phyloP scores from a whole-genome alignment of 108 stramenopile species.

The Cyclotella baltica region DNA sequence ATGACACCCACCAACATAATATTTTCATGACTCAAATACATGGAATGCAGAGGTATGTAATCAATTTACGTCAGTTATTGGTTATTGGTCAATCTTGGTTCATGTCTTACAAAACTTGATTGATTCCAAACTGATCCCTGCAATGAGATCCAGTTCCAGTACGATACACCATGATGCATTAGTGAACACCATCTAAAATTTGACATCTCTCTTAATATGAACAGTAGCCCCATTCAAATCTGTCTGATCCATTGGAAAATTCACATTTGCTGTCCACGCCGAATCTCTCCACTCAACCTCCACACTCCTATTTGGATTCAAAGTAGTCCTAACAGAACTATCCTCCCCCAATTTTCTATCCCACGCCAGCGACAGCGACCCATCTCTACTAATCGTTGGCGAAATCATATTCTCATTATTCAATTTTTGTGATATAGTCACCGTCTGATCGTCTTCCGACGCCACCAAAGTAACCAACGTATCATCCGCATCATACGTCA shows the following conservation, averaged over 20 bases:
- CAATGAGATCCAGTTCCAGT: no score
- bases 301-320: constrained; percentile 81
- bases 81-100: no score
- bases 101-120: no score
- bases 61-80: no score
- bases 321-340: constrained; percentile 64
- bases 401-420: constrained; percentile 79
- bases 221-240: constrained; percentile 77
- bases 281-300: constrained; percentile 88
- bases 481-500: constrained; percentile 77
- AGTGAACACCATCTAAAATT: constrained; percentile 55
- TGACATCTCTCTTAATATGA: constrained; percentile 83
- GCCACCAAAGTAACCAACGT: constrained; percentile 75
- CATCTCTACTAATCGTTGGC: constrained; percentile 78
- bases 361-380: constrained; percentile 82
- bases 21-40: no score
- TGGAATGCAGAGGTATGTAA: no score
- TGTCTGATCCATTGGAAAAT: constrained; percentile 78
- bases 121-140: no score
- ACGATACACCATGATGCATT: no score
- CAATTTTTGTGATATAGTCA: constrained; percentile 77
- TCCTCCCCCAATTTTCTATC: constrained; percentile 79
- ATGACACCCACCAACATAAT: no score
- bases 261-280: constrained; percentile 86
- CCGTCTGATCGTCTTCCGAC: constrained; percentile 75